Evolutionary conservation across 306 rosid species (phyloP), one percentile per base, ranked within the genome.

Genomic region (Dalbergia cochinchinensis): DNA sequence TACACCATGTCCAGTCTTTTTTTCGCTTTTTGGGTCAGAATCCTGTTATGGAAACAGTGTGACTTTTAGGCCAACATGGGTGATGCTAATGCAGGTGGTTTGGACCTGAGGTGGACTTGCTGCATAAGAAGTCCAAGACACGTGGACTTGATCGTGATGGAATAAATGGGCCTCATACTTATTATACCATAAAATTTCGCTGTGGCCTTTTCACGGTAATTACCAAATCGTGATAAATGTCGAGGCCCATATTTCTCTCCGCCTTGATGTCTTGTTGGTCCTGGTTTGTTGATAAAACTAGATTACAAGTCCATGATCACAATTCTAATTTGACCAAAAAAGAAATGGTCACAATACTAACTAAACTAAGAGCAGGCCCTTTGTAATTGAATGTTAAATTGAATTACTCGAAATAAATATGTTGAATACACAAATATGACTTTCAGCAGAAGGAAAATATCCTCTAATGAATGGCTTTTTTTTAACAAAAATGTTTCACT

Each of bases 61-160:
- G 31, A 8, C 8, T 67, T 59, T 39, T 16, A 5, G 37, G 76
- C 58, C 15, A 45, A 10, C 72, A 50, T 65, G 71, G 39, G 63
- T 11, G n/a, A 54, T 53, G 54, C 62, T 59, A 65, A 16, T 58
- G 33, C 42, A 41, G 13, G 45, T 51, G 7, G 22, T 57, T 37
- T 50, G 75, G 59, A 65, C 63, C 73, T 39, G 14, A 31, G 35
- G 50, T 50, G 12, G 18, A 12, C 22, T 41, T 61, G 76, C 15
- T 11, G 47, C 8, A 11, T 8, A 4, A 0, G 31, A 50, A 50
- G 60, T 69, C 83, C 72, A 78, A 71, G 31, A 67, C 9, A 13
- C 15, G 14, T 39, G 62, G n/a, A 19, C 44, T 61, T 6, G 22
- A 8, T 79, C 60, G 8, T 20, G 53, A 31, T 60, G 33, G 7